Evolutionary conservation across 1,284 basidiomycete species (phyloP).

Genomic region (Calocybe gambosa): DNA sequence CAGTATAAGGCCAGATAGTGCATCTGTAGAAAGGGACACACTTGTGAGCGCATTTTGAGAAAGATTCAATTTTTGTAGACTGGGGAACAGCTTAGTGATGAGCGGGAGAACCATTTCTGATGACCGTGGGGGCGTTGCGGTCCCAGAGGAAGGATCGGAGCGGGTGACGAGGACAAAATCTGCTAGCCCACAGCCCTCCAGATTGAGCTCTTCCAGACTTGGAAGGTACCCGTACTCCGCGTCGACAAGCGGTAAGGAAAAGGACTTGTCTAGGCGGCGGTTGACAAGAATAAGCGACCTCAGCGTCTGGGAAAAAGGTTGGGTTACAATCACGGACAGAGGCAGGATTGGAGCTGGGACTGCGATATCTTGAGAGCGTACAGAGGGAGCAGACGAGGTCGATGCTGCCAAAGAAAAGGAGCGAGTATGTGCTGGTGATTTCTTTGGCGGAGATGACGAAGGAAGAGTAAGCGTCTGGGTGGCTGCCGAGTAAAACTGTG

Average conservation of each 20-base stretch:
- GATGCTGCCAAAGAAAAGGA: constrained; percentile 53
- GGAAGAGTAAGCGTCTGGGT: constrained; percentile 62
- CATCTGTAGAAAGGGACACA: constrained; percentile 39
- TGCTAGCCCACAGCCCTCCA: constrained; percentile 64
- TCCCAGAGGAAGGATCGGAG: constrained; percentile 24
- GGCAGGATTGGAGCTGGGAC: constrained; percentile 66
- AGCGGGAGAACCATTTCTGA: constrained; percentile 51
- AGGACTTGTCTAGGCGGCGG: constrained; percentile 57
- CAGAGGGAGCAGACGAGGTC: constrained; percentile 23
- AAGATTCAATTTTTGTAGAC: constrained; percentile 58
- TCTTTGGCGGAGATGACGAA: constrained; percentile 46
- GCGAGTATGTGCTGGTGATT: constrained; percentile 42
- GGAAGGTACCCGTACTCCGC: constrained; percentile 44
- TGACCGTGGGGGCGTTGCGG: constrained; percentile 31
- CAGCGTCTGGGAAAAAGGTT: constrained; percentile 57
- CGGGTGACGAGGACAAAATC: constrained; percentile 46
- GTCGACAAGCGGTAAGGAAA: constrained; percentile 43
- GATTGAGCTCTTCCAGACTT: constrained; percentile 58
- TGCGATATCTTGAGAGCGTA: constrained; percentile 41
- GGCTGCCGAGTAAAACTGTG: constrained; percentile 52
- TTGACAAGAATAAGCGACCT: constrained; percentile 56
- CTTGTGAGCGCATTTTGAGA: constrained; percentile 66
- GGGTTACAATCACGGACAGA: constrained; percentile 48
- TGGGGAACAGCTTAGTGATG: constrained; percentile 61
- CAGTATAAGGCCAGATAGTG: constrained; percentile 45